Conservation (phyloP, 164 flowering plant genomes). For the Malania oleifera region DNA sequence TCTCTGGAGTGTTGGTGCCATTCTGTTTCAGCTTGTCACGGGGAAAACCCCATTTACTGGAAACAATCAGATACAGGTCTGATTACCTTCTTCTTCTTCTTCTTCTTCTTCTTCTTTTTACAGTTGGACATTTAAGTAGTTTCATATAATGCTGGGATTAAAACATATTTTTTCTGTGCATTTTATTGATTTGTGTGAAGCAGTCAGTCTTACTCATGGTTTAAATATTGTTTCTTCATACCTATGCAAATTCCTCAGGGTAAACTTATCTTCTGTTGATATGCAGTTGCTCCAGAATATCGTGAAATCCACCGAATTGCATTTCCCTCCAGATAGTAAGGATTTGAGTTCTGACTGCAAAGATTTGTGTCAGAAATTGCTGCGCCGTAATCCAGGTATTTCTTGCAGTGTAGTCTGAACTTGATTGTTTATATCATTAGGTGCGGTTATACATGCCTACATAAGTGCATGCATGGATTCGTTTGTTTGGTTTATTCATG, state of each 20-base stretch:
- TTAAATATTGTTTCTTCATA: not conserved
- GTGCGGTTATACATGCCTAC: too few species aligned
- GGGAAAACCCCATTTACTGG: constrained; percentile 94
- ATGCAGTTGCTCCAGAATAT: constrained; percentile 92
- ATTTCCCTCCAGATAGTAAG: constrained; percentile 59
- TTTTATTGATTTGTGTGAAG: too few species aligned
- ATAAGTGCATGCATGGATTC: too few species aligned
- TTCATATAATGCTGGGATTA: too few species aligned
- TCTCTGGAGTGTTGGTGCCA: constrained; percentile 99
- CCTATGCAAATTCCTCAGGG: not conserved
- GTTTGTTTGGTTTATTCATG: not conserved
- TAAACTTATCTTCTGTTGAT: constrained; percentile 7
- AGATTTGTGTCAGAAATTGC: constrained; percentile 84
- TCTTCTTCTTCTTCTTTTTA: not conserved
- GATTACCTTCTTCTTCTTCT: not conserved
- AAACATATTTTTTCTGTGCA: too few species aligned
- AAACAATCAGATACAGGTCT: constrained; percentile 83
- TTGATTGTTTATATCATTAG: not conserved
- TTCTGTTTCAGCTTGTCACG: constrained; percentile 88
- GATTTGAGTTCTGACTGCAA: constrained; percentile 70
- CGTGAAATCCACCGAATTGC: constrained; percentile 68
- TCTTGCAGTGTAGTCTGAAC: not conserved
- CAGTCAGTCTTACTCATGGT: not conserved
- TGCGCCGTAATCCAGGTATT: constrained; percentile 91
- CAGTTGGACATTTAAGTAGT: not conserved